Base-by-base conservation (phyloP, 352 stramenopile genomes). In the Thraustochytrium striatum region DNA sequence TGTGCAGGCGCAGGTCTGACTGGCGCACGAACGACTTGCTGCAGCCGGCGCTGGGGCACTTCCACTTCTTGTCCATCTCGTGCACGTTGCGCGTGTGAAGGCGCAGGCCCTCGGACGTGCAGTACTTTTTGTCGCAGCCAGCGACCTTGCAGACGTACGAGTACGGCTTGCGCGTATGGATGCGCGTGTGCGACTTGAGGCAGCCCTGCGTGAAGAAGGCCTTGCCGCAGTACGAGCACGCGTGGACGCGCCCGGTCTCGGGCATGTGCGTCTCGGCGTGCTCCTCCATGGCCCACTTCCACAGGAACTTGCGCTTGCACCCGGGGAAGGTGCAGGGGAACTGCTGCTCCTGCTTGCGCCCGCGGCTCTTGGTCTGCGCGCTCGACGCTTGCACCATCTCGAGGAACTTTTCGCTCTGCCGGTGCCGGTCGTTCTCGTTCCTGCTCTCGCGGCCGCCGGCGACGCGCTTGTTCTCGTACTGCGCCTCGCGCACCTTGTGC, bases 141-240 rank as follows among this genome's bases (percentile, higher is more conserved):
- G 53, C 32, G 16, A 39, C 70, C 58, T 80, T 81, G 70, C 70
- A 80, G n/a, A 80, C 70, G 43, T 72, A 80, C 36, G 70, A 80
- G 43, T 80, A 59, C 0, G 70, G 70, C 58, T 80, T 80, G 47
- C 70, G 70, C 9, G 70, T 80, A 57, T 80, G 70, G 35, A 80
- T 80, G 3, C 58, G 55, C 13, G 79, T 35, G 36, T 80, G 70
- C 3, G 70, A 80, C 70, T 80, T 80, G 55, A 80, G 58, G 35
- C 70, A 80, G 19, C 55, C 55, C 21, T 59, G n/a, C 57, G 70
- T 81, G 25, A 80, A 80, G 50, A 80, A 80, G 35, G 70, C 8
- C 47, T 80, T 80, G 50, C 32, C 16, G 58, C 70, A 80, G 28
- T 78, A 80, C 5, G 55, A 36, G 58, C 70, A 80, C 13, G 57